Conservation (phyloP, 148 eudicot species). For the Rhododendron henanense region DNA sequence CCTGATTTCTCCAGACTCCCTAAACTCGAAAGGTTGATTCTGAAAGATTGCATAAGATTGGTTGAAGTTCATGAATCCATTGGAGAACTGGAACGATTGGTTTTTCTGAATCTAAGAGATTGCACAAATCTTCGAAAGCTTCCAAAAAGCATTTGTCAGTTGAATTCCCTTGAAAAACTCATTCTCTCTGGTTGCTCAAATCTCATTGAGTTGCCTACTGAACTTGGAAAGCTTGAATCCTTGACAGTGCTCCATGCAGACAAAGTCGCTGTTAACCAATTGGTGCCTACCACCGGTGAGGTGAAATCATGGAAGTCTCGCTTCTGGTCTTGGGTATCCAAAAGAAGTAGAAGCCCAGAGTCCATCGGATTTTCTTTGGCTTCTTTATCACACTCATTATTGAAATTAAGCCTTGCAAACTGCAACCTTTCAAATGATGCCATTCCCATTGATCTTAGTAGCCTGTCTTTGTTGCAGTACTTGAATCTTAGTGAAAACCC, state of each 20-base stretch:
- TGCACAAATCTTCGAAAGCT: slow-evolving; percentile 13
- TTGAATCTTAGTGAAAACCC: slow-evolving; percentile 7
- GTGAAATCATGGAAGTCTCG: background rate
- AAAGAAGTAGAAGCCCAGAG: background rate
- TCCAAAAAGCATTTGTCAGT: background rate
- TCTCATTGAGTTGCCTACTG: background rate
- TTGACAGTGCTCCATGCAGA: background rate
- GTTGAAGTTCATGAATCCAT: slow-evolving; percentile 14
- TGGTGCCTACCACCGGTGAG: background rate
- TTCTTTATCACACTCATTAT: slow-evolving; percentile 3
- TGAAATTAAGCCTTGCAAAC: background rate
- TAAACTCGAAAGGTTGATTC: background rate
- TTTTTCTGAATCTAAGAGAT: slow-evolving; percentile 5
- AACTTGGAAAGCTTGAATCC: slow-evolving; percentile 4
- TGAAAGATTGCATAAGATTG: slow-evolving; percentile 6
- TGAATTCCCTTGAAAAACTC: slow-evolving; percentile 9
- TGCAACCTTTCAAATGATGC: background rate
- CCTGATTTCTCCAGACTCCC: slow-evolving; percentile 3
- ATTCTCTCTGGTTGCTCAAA: slow-evolving; percentile 13
- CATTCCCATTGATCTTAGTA: background rate
- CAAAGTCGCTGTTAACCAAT: background rate
- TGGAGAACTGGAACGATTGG: slow-evolving; percentile 5
- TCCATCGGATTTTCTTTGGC: background rate
- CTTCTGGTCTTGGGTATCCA: background rate
- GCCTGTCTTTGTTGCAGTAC: background rate